Base-by-base conservation (phyloP, 2,329 filamentous ascomycete genomes). In the Phoma herbarum region DNA sequence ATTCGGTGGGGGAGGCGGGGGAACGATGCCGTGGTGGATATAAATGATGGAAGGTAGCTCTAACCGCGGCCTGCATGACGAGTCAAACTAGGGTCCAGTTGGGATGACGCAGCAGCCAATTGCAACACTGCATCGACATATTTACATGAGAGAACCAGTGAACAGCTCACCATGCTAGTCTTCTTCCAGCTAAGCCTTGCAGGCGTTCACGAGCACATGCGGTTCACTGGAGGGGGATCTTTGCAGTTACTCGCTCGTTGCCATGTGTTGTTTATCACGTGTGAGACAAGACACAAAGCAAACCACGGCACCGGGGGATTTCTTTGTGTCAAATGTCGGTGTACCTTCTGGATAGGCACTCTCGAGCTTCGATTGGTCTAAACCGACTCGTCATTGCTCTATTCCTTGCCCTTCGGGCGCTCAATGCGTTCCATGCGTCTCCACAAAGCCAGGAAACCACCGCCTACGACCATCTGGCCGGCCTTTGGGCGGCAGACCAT, bases 401-500 rank as follows among this genome's bases (percentile, higher is more conserved):
- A 35, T 42, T 58, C 44, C 50, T 48, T 54, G 33, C 51, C 48
- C 41, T 52, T 48, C 18, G 45, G 50, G 50, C 50, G 50, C 26
- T 74, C 73, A 70, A 75, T 72, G 2, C 70, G 70, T 35, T 74
- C 73, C 73, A 77, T 74, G 4, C 72, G 70, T 48, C 73, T 65
- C 75, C 75, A 78, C 16, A 78, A 35, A 26, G 64, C 75, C 20
- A 78, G 62, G 43, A 78, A 78, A 2, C 76, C 76, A 22, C 76
- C 75, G 25, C 75, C 76, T 10, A 76, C 68, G 7, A 76, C 66
- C 60, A 61, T 65, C 46, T 75, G 67, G 3, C 73, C 74, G 14
- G 63, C 72, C 60, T 75, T 77, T n/a, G 76, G 76, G 44, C 76
- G 67, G 54, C 76, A 78, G 2, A 78, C 64, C 66, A 75, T 76